A percentile compares a stretch with the other conserved stretches of the same genome.
Conservation (phyloP, 345 rosid genomes). For the Populus deltoides region DNA sequence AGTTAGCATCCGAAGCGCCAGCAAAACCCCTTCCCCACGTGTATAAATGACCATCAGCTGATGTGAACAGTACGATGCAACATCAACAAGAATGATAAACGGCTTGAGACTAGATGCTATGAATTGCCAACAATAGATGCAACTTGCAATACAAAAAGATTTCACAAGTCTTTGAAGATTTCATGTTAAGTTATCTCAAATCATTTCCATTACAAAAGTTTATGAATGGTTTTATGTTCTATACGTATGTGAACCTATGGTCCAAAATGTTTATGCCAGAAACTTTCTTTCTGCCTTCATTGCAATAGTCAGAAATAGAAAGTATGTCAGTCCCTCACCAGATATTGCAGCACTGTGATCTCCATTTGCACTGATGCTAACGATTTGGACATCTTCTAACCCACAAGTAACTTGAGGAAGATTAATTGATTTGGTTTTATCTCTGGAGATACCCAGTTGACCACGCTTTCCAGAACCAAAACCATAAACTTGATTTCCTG, state of each 20-base stretch:
- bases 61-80: constrained; percentile 17
- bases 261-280: neutral
- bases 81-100: neutral
- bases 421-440: constrained; percentile 40
- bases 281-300: neutral
- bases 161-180: neutral
- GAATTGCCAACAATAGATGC: neutral
- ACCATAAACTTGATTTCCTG: constrained; percentile 53
- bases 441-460: constrained; percentile 59
- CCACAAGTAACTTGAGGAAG: constrained; percentile 57
- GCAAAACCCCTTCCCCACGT: constrained; percentile 84
- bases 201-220: neutral
- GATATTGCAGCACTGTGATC: constrained; percentile 82
- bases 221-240: neutral
- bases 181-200: neutral
- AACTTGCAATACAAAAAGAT: neutral
- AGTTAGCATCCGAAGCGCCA: constrained; percentile 40
- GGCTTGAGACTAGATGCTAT: neutral
- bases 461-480: constrained; percentile 90
- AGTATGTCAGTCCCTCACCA: constrained; percentile 31
- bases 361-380: constrained; percentile 65
- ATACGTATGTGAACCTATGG: neutral
- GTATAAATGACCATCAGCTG: constrained; percentile 62
- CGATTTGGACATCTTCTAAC: constrained; percentile 47
- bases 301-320: neutral